These are phyloP conservation scores for Lactarius indigo DNA, from an alignment of 768 basidiomycete species.

Conservation along the genomic window DNA sequence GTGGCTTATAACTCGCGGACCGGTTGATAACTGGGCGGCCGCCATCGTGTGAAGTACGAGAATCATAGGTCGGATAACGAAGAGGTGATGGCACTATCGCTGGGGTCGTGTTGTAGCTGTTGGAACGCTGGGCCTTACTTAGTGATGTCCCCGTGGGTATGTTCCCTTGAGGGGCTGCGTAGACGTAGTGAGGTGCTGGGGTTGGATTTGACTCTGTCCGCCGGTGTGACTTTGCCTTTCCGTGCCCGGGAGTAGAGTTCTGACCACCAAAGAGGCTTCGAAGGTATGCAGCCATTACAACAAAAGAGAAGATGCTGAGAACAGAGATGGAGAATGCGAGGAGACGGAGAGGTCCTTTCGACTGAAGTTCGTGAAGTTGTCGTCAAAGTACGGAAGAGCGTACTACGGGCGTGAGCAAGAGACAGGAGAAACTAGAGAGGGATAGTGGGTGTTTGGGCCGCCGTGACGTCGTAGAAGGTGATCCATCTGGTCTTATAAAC, in stretches of 20 bases:
- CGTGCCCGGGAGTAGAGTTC: slow-evolving; percentile 28
- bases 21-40: slow-evolving; percentile 20
- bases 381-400: slow-evolving; percentile 11
- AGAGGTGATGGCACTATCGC: slow-evolving; percentile 26
- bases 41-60: slow-evolving; percentile 21
- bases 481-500: slow-evolving; percentile 18
- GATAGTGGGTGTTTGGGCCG: background rate
- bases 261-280: slow-evolving; percentile 43
- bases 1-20: slow-evolving; percentile 14
- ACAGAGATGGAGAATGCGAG: background rate
- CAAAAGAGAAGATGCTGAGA: background rate
- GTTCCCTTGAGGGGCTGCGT: slow-evolving; percentile 25
- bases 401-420: slow-evolving; percentile 4
- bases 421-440: background rate
- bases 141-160: slow-evolving; percentile 16
- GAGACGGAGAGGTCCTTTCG: background rate
- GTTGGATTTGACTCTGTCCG: slow-evolving; percentile 42
- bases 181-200: slow-evolving; percentile 30
- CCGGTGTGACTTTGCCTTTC: slow-evolving; percentile 39
- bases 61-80: slow-evolving; percentile 26
- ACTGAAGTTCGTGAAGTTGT: slow-evolving; percentile 14
- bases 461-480: slow-evolving; percentile 5
- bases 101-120: slow-evolving; percentile 19
- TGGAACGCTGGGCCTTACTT: slow-evolving; percentile 14
- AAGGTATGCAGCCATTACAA: slow-evolving; percentile 47